Conservation (phyloP, 2,329 filamentous ascomycete species). For the Nemania bipapillata region DNA sequence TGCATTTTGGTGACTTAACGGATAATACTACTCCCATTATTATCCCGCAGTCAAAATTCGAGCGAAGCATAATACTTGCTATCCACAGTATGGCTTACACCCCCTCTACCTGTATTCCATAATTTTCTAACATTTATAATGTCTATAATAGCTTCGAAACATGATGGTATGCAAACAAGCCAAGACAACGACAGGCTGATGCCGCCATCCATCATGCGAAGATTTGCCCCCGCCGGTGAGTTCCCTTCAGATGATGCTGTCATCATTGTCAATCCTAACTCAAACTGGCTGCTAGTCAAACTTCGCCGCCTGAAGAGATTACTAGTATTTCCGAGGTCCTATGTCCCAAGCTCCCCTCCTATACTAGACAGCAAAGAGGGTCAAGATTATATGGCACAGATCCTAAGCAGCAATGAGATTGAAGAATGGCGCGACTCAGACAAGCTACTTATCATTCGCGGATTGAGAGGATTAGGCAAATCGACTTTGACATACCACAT, state of each 20-base stretch:
- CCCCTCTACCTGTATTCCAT: background rate
- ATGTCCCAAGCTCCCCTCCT: background rate
- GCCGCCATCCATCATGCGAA: background rate
- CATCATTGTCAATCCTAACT: background rate
- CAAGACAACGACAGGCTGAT: background rate
- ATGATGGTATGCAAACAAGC: background rate
- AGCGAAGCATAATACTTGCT: background rate
- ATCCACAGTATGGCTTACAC: background rate
- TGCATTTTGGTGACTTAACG: background rate
- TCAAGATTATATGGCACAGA: background rate
- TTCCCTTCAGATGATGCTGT: background rate
- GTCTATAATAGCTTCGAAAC: background rate
- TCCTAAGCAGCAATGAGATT: background rate
- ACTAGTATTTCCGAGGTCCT: background rate
- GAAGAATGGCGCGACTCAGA: background rate
- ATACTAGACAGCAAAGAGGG: background rate
- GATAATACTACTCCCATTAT: background rate
- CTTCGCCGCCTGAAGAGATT: background rate
- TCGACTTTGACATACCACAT: background rate
- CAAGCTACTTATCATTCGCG: background rate
- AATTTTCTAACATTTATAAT: background rate
- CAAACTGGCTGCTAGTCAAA: background rate
- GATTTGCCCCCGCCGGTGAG: background rate
- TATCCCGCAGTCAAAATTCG: background rate
- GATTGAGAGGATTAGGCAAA: background rate